Evolutionary conservation across 2,329 filamentous ascomycete genomes (phyloP).

Genomic region (Talaromyces sp.): DNA sequence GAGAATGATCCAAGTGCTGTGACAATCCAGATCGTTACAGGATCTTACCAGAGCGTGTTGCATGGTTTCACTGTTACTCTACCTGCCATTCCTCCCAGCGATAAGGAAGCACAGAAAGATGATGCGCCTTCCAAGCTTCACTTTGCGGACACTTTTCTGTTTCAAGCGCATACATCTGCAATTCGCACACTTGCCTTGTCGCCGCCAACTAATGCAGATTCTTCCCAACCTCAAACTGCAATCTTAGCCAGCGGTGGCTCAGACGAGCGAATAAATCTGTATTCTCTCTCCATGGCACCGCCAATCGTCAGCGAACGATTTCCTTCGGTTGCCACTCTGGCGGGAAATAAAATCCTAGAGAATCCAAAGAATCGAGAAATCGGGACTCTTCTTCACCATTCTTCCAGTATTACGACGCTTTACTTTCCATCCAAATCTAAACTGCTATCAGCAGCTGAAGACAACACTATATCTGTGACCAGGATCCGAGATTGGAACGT

Average conservation of each 20-base stretch:
- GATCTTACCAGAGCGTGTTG: constrained; percentile 88
- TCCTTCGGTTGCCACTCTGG: constrained; percentile 60
- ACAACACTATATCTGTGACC: constrained; percentile 84
- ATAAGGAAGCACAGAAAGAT: constrained; percentile 11
- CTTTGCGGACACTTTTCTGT: constrained; percentile 90
- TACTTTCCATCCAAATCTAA: constrained; percentile 81
- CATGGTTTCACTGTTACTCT: constrained; percentile 84
- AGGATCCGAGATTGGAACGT: constrained; percentile 84
- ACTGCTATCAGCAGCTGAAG: constrained; percentile 79
- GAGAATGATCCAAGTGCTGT: constrained; percentile 33
- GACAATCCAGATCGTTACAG: constrained; percentile 83
- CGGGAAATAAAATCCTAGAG: constrained; percentile 69
- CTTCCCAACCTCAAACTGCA: constrained; percentile 66
- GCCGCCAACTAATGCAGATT: constrained; percentile 56
- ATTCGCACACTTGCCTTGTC: constrained; percentile 87
- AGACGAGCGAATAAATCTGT: constrained; percentile 92
- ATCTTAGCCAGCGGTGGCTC: constrained; percentile 87
- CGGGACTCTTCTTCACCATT: constrained; percentile 80
- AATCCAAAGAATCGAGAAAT: constrained; percentile 84
- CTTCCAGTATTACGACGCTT: constrained; percentile 72
- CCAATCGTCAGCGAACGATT: constrained; percentile 53
- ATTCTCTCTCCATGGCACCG: constrained; percentile 71
- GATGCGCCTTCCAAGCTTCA: constrained; percentile 43
- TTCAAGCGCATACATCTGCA: constrained; percentile 85
- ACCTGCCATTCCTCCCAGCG: constrained; percentile 17